Evolutionary conservation across 345 rosid genomes (phyloP).

Genomic region (Linum usitatissimum): DNA sequence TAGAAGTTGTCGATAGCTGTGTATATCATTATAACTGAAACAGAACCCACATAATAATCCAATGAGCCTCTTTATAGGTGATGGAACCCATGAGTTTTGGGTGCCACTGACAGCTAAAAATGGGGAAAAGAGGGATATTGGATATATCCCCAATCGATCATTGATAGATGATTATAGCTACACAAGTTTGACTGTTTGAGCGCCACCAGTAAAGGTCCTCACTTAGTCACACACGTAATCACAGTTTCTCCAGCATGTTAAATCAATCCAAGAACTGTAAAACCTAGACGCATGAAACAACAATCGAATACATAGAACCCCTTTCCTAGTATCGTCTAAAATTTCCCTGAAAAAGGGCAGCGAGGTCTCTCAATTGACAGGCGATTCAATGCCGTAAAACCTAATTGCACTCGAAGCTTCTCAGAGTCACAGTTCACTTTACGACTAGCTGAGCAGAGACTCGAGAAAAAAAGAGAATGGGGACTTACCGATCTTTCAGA

Average conservation of each 20-base stretch:
- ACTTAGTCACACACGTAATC: background rate
- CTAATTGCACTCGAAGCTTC: background rate
- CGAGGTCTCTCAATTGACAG: background rate
- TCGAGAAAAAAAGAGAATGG: too few relatives aligned
- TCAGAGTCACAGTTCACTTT: too few relatives aligned
- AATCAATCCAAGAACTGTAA: background rate
- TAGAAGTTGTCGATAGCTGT: conserved; percentile 91
- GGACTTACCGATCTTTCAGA: too few relatives aligned
- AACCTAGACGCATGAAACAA: background rate
- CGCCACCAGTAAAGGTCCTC: background rate
- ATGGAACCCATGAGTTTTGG: background rate
- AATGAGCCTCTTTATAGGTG: background rate
- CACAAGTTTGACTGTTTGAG: background rate
- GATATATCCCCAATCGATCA: background rate
- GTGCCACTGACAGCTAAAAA: background rate
- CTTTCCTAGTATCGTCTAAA: background rate
- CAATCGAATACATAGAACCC: background rate
- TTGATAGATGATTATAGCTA: too few relatives aligned
- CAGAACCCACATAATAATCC: background rate
- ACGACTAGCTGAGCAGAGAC: too few relatives aligned
- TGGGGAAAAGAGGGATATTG: background rate
- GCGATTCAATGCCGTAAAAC: background rate
- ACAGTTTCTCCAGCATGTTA: background rate
- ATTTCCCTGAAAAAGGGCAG: background rate
- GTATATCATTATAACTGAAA: conserved; percentile 46